phyloP scores from a whole-genome alignment of 805 yeast species.

The Ogataea pilisensis region DNA sequence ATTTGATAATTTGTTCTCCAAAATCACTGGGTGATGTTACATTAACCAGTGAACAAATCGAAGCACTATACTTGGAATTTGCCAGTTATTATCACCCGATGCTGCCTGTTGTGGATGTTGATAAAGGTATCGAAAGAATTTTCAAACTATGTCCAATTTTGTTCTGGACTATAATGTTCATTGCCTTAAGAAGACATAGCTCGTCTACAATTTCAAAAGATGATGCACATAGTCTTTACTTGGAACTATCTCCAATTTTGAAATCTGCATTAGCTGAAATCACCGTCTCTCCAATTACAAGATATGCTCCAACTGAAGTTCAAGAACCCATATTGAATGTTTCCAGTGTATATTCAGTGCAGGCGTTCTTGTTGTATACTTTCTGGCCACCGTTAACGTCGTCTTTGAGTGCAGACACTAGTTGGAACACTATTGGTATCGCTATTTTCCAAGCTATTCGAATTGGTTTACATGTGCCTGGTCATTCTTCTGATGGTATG shows the following conservation, averaged over 20 bases:
- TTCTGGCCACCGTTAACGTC: slow-evolving; percentile 97
- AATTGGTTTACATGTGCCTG: slow-evolving; percentile 85
- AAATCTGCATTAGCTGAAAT: slow-evolving; percentile 81
- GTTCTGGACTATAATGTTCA: slow-evolving; percentile 90
- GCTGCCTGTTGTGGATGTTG: slow-evolving; percentile 81
- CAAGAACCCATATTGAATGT: slow-evolving; percentile 83
- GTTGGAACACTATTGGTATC: slow-evolving; percentile 92
- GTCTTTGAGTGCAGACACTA: slow-evolving; percentile 89
- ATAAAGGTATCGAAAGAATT: slow-evolving; percentile 76
- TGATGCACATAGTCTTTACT: slow-evolving; percentile 40
- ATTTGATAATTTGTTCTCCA: slow-evolving; percentile 51
- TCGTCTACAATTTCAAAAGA: slow-evolving; percentile 23
- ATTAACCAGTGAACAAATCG: slow-evolving; percentile 57
- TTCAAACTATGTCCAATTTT: slow-evolving; percentile 79
- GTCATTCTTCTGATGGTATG: slow-evolving; percentile 47
- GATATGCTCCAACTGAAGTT: slow-evolving; percentile 73
- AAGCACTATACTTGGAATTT: slow-evolving; percentile 62
- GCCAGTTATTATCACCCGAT: slow-evolving; percentile 77
- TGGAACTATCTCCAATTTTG: slow-evolving; percentile 61
- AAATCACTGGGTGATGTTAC: slow-evolving; percentile 69
- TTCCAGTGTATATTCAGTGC: slow-evolving; percentile 90
- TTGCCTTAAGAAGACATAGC: slow-evolving; percentile 67
- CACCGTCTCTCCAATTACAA: slow-evolving; percentile 83
- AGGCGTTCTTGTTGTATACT: slow-evolving; percentile 82
- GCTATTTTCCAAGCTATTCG: slow-evolving; percentile 91